phyloP scores from a whole-genome alignment of 139 green algal species.

The Coelastrella sp. region DNA sequence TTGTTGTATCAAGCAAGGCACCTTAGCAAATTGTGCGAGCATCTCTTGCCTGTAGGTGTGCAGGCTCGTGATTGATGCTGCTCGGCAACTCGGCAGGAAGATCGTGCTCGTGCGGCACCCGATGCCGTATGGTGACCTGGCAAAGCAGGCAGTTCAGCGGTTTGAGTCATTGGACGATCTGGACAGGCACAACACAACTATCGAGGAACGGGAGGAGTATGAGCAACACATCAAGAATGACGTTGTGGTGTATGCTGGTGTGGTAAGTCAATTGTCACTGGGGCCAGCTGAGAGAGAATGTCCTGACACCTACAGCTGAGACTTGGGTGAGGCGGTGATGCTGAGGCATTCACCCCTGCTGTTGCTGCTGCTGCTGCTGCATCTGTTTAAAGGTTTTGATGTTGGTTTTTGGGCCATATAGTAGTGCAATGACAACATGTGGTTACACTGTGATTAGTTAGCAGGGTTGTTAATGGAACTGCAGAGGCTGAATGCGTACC shows the following conservation, averaged over 20 bases:
- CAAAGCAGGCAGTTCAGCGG: constrained; percentile 58
- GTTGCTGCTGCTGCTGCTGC: neutral
- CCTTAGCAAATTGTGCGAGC: too few species aligned
- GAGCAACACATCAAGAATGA: constrained; percentile 65
- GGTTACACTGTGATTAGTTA: neutral
- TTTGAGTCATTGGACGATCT: constrained; percentile 60
- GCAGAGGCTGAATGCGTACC: too few species aligned
- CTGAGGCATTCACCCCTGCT: too few species aligned
- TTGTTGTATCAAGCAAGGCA: too few species aligned
- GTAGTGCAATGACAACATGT: neutral
- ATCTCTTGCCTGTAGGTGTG: constrained; percentile 12
- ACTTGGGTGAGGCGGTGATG: too few species aligned
- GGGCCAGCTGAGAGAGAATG: too few species aligned
- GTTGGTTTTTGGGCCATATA: neutral
- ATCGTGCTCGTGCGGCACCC: constrained; percentile 61
- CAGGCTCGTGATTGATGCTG: constrained; percentile 16
- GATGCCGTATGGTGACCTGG: constrained; percentile 65
- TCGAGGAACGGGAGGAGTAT: constrained; percentile 69
- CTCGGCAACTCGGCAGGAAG: neutral
- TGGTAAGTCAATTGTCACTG: neutral
- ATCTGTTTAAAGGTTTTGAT: neutral
- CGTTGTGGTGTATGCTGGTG: constrained; percentile 60
- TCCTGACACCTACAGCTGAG: too few species aligned
- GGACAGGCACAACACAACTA: constrained; percentile 52
- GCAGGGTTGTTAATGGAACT: neutral